Evolutionary conservation across 2,329 filamentous ascomycete species (phyloP).

Genomic region (Verticillium klebahnii): DNA sequence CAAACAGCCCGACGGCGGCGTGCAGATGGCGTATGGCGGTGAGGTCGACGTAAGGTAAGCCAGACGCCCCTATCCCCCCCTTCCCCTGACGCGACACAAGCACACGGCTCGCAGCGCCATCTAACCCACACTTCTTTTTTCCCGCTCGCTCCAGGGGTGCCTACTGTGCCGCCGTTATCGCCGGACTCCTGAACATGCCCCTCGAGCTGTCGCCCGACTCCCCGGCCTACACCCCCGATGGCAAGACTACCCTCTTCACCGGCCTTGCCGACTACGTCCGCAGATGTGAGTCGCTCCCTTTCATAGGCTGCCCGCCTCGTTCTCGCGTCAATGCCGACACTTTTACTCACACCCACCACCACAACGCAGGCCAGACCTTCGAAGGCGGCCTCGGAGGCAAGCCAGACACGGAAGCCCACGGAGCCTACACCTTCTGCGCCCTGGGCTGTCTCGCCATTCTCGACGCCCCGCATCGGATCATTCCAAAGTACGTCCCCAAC

Average conservation of each 20-base stretch:
- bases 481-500: constrained; percentile 56
- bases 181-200: constrained; percentile 79
- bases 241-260: constrained; percentile 58
- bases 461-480: constrained; percentile 69
- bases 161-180: constrained; percentile 83
- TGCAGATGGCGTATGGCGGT: constrained; percentile 78
- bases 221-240: constrained; percentile 55
- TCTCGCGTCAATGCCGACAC: neutral
- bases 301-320: constrained; percentile 1
- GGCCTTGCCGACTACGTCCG: constrained; percentile 76
- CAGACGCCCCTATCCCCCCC: neutral
- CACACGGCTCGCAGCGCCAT: constrained; percentile 8
- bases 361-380: constrained; percentile 71
- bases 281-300: constrained; percentile 57
- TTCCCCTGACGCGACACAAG: constrained; percentile 5
- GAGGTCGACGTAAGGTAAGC: constrained; percentile 86
- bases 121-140: constrained; percentile 2
- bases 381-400: constrained; percentile 89
- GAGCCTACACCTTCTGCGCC: constrained; percentile 93
- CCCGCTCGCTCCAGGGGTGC: constrained; percentile 58
- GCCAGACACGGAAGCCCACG: constrained; percentile 87
- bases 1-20: constrained; percentile 87
- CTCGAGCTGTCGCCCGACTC: constrained; percentile 71
- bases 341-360: neutral
- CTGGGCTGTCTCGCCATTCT: constrained; percentile 84